phyloP scores from a whole-genome alignment of 2,329 filamentous ascomycete genomes.

The Zymoseptoria passerinii region DNA sequence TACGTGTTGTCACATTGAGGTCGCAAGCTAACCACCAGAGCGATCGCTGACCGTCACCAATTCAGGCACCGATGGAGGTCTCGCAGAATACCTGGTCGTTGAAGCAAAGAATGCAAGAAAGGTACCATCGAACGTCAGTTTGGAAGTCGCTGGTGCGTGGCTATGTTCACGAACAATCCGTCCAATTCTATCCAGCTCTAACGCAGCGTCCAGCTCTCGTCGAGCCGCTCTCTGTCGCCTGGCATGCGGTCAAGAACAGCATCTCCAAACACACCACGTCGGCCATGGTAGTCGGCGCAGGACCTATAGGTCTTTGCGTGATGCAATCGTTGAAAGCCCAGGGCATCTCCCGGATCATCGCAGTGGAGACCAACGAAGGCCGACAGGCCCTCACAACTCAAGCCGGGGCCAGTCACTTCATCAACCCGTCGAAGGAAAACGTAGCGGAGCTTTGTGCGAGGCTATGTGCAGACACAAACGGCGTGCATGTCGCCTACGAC shows the following conservation, averaged over 20 bases:
- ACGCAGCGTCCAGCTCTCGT: background rate
- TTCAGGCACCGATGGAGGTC: constrained; percentile 18
- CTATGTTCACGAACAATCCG: no score
- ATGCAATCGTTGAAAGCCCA: background rate
- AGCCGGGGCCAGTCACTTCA: background rate
- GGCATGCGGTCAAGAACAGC: background rate
- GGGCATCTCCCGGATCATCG: background rate
- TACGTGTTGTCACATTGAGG: background rate
- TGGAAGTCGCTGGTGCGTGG: background rate
- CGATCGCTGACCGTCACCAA: background rate
- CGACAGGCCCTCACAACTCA: background rate
- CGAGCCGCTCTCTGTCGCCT: background rate
- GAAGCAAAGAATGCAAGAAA: constrained; percentile 2
- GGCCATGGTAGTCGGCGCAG: background rate
- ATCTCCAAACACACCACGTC: background rate
- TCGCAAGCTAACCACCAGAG: no score
- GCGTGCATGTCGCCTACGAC: background rate
- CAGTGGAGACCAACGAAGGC: background rate
- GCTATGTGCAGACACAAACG: background rate
- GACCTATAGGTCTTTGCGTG: background rate
- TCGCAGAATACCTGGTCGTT: constrained; percentile 23
- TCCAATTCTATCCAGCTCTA: background rate
- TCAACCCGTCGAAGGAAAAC: background rate
- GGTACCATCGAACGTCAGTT: background rate
- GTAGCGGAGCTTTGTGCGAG: background rate